Base-by-base conservation (phyloP, 805 yeast genomes). In the Teunomyces gatunensis region DNA sequence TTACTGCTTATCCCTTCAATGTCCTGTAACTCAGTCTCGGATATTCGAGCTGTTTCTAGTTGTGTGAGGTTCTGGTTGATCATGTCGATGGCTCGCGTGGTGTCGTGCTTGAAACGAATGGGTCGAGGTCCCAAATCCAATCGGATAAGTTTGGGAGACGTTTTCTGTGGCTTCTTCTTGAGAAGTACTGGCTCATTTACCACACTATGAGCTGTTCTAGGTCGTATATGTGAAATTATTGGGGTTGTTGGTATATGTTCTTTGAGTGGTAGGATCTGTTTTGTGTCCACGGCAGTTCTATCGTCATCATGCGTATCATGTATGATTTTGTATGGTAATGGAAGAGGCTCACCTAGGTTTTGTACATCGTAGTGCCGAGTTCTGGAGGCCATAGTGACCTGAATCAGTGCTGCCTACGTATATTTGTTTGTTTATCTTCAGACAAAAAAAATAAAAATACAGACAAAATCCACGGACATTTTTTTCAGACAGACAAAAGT, bases 341-440 rank as follows among this genome's bases (percentile, higher is more conserved):
- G 73, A 32, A 68, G 61, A 1, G 73, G 73, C 42, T 66, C 71
- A 10, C 73, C 73, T 23, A 68, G 53, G 44, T 40, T 40, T 10
- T 23, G 15, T 9, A n/a, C 4, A 17, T 58, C 45, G 20, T 29
- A 27, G 28, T 25, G 28, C 13, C 41, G 28, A 43, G 61, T 37
- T 50, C 54, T 23, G 42, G 46, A 37, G 40, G 40, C 28, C 32
- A 32, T 37, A 17, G 17, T 23, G 29, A 40, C 23, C 42, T 12
- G 11, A 21, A 11, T 15, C 30, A 40, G 44, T 27, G 28, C 11
- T 45, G 51, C 37, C 41, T 45, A 27, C 37, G 28, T 34, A 29
- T 42, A 25, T 30, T 39, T 39, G 15, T 39, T 44, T 44, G 39
- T 37, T 21, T 37, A 37, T 23, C 11, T 13, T 6, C 29, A 7